Base-by-base conservation (phyloP, 164 flowering plant species). In the Protea cynaroides region DNA sequence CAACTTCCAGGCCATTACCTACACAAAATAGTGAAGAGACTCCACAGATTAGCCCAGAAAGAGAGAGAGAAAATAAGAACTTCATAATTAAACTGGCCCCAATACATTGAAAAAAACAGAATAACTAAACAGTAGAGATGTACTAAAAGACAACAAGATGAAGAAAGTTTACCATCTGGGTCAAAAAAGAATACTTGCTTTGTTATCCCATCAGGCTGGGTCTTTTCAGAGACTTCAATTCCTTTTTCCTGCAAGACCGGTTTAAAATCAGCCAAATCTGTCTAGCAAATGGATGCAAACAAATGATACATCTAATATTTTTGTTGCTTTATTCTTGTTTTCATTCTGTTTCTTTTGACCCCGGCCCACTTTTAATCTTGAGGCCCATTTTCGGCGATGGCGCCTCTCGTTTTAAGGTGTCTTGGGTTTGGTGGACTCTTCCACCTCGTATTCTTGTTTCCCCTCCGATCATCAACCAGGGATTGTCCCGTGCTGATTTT, bases 121-220 rank as follows among this genome's bases (percentile, higher is more conserved):
- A 7, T 11, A 14, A 44, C 3, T 12, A 40, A 52, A 52, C 44
- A 47, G 49, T 25, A 25, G 21, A 62, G 38, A 49, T 61, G 22
- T 44, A 34, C 18, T 15, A 29, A 11, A 53, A 52, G 12, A 36
- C 18, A 55, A 36, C 24, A 52, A 36, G 13, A 12, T 17, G 4
- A 47, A 1, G 24, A 69, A 52, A 63, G 49, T 76, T 79, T 71
- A 92, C 98, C 97, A 71, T 93, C 97, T 15, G 96, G 98, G 72
- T 93, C 98, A 67, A 93, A 93, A 86, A 93, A 93, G 81, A 93
- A 90, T 11, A 76, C 85, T 74, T 93, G 97, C 75, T 79, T 84
- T 22, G 89, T 81, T 70, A 81, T 86, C 59, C 96, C 86, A 68
- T 87, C 75, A 14, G 97, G 92, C 12, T 78, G 85, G 15, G 83